phyloP scores from a whole-genome alignment of 495 filamentous ascomycete species.

The Aeminium ludgeri region DNA sequence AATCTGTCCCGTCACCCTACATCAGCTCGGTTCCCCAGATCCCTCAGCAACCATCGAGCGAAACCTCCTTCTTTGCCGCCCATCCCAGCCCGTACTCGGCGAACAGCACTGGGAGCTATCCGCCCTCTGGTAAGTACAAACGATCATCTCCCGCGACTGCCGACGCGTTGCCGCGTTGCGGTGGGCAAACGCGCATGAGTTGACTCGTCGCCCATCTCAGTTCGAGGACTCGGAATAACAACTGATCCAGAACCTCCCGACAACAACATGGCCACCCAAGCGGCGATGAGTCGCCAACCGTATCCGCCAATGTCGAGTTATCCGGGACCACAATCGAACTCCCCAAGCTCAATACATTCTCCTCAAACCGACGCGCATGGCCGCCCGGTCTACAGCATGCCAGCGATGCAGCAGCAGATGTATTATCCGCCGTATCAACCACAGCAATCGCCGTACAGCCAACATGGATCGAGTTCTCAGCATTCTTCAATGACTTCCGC shows the following conservation, averaged over 20 bases:
- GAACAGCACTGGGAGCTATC: conserved; percentile 26
- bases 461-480: conserved; percentile 45
- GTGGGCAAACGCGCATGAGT: background rate
- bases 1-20: conserved; percentile 29
- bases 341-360: conserved; percentile 88
- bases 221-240: conserved; percentile 9
- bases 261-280: conserved; percentile 78
- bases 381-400: conserved; percentile 65
- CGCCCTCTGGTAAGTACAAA: conserved; percentile 23
- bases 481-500: conserved; percentile 42
- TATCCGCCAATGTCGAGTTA: conserved; percentile 72
- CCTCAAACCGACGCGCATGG: conserved; percentile 79
- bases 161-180: background rate
- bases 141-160: background rate
- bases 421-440: conserved; percentile 49
- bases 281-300: conserved; percentile 63
- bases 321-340: conserved; percentile 89
- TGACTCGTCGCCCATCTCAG: background rate
- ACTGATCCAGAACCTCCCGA: conserved; percentile 42
- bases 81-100: conserved; percentile 28
- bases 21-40: conserved; percentile 20
- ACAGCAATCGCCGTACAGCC: conserved; percentile 58
- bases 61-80: conserved; percentile 25
- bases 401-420: conserved; percentile 48
- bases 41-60: conserved; percentile 19